Base-by-base conservation (phyloP, 2,329 filamentous ascomycete species). In the Colletotrichum eleusines region DNA sequence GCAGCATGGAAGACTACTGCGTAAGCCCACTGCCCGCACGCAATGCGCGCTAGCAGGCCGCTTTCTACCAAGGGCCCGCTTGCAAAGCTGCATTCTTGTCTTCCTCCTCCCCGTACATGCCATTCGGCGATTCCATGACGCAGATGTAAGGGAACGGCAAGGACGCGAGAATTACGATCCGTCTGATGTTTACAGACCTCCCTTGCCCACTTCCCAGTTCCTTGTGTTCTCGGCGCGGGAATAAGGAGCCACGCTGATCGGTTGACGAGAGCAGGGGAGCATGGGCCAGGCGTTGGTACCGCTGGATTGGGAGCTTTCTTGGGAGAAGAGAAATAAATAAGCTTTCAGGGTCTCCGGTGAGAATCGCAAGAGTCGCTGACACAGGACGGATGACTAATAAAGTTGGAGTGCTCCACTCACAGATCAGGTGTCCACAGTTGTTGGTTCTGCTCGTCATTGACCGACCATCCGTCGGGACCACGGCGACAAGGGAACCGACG, bases 401-500 rank as follows among this genome's bases (percentile, higher is more conserved):
- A 50, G 63, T 50, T 53, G 66, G 51, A 51, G 50, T 38, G 42
- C 57, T 33, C 57, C 42, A n/a, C 38, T 8, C 48, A 9, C 46
- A 28, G 26, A 23, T 26, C 18, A 26, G n/a, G 6, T 33, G 16
- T 59, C 18, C 23, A 16, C 31, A 5, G 23, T 40, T 23, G 28
- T 61, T 61, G 44, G 31, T 61, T 50, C 14, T 11, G n/a, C 28
- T 68, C 42, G 53, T 35, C 64, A 53, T 26, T 16, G 23, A 59
- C 44, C 57, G 63, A 35, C 55, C 62, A 54, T 57, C 68, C 51
- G n/a, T 53, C 68, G 58, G 68, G 35, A 53, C 38, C 63, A 53
- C 51, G 68, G 68, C 59, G 23, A 38, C 44, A 48, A 54, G 64
- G 63, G 68, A 68, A 48, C 64, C 68, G 62, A 53, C 68, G 64